A percentile compares a stretch with the other conserved stretches of the same genome.
Evolutionary conservation across 73 alveolate species (phyloP).

Genomic region (Blepharisma stoltei): DNA sequence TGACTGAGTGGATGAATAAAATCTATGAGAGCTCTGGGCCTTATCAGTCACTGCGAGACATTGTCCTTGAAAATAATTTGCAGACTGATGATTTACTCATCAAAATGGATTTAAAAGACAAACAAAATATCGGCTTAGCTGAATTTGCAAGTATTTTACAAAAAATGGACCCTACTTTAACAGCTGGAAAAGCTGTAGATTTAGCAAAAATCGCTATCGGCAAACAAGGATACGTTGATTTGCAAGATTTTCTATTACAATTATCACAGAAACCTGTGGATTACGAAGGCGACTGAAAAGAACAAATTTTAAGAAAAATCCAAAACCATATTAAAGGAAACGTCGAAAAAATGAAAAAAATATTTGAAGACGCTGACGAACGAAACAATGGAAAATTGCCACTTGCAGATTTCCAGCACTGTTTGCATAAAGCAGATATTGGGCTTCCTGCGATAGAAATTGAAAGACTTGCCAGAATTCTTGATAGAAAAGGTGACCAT

Average conservation of each 20-base stretch:
- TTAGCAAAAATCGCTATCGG: constrained; percentile 26
- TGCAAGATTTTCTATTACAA: constrained; percentile 9
- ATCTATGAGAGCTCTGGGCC: background rate
- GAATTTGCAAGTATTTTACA: constrained; percentile 6
- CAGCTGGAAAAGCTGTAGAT: constrained; percentile 14
- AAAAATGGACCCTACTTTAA: constrained; percentile 22
- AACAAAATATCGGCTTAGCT: background rate
- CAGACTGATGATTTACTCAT: constrained; percentile 5
- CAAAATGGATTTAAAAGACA: background rate
- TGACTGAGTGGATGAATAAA: constrained; percentile 20
- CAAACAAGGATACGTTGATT: background rate
- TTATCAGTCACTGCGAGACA: background rate
- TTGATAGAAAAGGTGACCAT: background rate
- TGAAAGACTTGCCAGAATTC: constrained; percentile 1
- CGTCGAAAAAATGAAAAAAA: constrained; percentile 2
- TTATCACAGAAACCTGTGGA: constrained; percentile 22
- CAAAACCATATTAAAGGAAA: constrained; percentile 21
- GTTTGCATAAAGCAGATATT: constrained; percentile 4
- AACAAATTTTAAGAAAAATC: constrained; percentile 19
- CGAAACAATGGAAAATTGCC: constrained; percentile 12
- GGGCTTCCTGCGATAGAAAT: background rate
- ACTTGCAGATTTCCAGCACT: background rate
- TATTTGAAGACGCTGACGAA: constrained; percentile 23
- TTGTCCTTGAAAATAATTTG: background rate
- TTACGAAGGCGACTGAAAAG: constrained; percentile 7